Evolutionary conservation across 345 rosid genomes (phyloP), one percentile per base, ranked within the genome.

Genomic region (Eucalyptus marginata): DNA sequence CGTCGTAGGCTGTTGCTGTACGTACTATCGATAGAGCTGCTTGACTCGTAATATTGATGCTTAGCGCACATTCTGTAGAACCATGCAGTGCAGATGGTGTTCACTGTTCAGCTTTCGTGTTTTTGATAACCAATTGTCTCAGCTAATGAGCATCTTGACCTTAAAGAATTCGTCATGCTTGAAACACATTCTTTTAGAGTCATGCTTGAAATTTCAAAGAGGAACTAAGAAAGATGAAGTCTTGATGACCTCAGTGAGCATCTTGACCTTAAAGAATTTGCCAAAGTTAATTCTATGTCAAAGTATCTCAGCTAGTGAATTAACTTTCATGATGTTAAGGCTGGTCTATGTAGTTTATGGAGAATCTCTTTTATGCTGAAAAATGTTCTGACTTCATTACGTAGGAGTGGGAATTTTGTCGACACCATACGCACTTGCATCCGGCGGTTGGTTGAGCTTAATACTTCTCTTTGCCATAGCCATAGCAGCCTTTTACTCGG

Each of bases 361-460:
- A 50, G 31, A 76, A 76, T 43, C 27, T 24, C 51, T 36, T 79
- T 88, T 50, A 50, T 79, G 66, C 49, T 47, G 25, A 79, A n/a
- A 51, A 36, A 24, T 79, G 43, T 13, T 68, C 27, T n/a, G 25
- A 15, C 36, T 44, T 36, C 50, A 52, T 85, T 71, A 9, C 13
- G 47, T 94, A 97, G 99, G 99, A 90, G 96, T 96, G 49, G 99
- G 99, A 62, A 95, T 97, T 89, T 93, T 97, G 86, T 96, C 99
- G 17, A 94, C 94, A 56, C 96, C 99, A 31, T 95, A 95, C 89
- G 99, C 99, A 24, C 90, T 97, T 31, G 94, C 99, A 87, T 92
- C 99, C 3, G 99, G 99, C 90, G 99, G 99, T 89, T 97, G 99
- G 99, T 68, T 95, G 90, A 95, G 98, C 93, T 93, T 96, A 89